Evolutionary conservation across 1,284 basidiomycete species (phyloP), one percentile per base, ranked within the genome.

Genomic region (Limonomyces culmigenus): DNA sequence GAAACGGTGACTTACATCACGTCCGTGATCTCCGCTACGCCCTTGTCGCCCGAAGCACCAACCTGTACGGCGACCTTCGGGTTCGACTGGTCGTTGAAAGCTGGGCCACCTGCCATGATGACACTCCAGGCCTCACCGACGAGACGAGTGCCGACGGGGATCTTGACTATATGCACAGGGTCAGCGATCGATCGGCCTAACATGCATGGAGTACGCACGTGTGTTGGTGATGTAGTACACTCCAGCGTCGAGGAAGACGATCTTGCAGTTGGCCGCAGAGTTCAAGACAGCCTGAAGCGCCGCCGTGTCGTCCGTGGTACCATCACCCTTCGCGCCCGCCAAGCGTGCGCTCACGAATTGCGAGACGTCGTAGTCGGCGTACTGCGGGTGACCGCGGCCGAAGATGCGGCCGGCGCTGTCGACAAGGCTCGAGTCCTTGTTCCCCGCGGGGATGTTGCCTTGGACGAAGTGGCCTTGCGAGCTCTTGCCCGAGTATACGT

Each of bases 91-190:
- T 43, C 76, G 56, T 34, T 62, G 45, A 58, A 86, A 87, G 0
- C 49, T 53, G 12, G 54, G 45, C 83, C 83, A 19, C 58, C 60
- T 2, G 74, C 83, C 34, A 80, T 67, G 40, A 87, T 70, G 15
- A 73, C 69, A 1, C 78, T 66, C 78, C 78, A 86, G 0, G 70
- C 75, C 49, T 87, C 81, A 19, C 83, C 83, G 6, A 77, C 66
- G 21, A 86, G 59, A 33, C 68, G 70, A 1, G 75, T 69, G 14
- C 74, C 79, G 2, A 71, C 67, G 13, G 81, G 83, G 39, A 86
- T 73, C 1, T 60, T 63, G 36, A 87, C 23, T 27, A n/a, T 8
- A 27, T n/a, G n/a, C 8, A 27, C n/a, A n/a, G n/a, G n/a, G n/a
- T n/a, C n/a, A n/a, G n/a, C n/a, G n/a, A n/a, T n/a, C n/a, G n/a